Evolutionary conservation across 441 rosid species (phyloP).

Genomic region (Dalechampia spathulata): DNA sequence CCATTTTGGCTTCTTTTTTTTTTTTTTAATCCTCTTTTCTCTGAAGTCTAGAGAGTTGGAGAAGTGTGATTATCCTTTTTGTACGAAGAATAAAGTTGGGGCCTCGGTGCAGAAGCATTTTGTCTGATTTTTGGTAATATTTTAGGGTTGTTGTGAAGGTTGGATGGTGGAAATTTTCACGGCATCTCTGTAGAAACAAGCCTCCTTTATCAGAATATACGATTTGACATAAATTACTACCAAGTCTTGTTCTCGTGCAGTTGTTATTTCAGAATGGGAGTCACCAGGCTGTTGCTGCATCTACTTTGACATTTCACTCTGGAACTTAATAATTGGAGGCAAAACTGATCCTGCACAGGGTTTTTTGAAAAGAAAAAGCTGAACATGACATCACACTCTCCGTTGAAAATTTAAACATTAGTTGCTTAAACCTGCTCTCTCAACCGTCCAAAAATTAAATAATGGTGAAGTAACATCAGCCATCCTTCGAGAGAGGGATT

Average conservation of each 20-base stretch:
- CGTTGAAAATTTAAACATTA: too few species aligned
- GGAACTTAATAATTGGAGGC: not conserved
- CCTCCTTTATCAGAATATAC: conserved; percentile 5
- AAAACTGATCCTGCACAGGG: not conserved
- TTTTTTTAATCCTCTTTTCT: conserved; percentile 18
- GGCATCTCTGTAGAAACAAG: too few species aligned
- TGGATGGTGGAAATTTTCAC: not conserved
- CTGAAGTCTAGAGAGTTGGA: conserved; percentile 30
- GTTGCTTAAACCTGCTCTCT: too few species aligned
- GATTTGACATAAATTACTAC: not conserved
- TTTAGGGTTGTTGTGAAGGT: conserved; percentile 7
- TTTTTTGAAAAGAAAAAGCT: not conserved
- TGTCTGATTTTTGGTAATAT: conserved; percentile 5
- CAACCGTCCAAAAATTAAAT: too few species aligned
- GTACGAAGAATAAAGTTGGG: conserved; percentile 33
- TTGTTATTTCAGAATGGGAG: too few species aligned
- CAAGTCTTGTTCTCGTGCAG: too few species aligned
- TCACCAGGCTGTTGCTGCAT: too few species aligned
- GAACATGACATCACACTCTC: conserved; percentile 11
- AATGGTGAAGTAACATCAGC: too few species aligned
- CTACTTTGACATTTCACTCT: too few species aligned
- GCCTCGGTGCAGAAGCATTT: conserved; percentile 18
- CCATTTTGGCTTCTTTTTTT: conserved; percentile 29
- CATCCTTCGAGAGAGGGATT: conserved; percentile 14
- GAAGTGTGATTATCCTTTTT: conserved; percentile 32